These are phyloP conservation scores for Pseudohalonectria lignicola DNA, from an alignment of 2,329 filamentous ascomycete genomes.

Conservation along the genomic window DNA sequence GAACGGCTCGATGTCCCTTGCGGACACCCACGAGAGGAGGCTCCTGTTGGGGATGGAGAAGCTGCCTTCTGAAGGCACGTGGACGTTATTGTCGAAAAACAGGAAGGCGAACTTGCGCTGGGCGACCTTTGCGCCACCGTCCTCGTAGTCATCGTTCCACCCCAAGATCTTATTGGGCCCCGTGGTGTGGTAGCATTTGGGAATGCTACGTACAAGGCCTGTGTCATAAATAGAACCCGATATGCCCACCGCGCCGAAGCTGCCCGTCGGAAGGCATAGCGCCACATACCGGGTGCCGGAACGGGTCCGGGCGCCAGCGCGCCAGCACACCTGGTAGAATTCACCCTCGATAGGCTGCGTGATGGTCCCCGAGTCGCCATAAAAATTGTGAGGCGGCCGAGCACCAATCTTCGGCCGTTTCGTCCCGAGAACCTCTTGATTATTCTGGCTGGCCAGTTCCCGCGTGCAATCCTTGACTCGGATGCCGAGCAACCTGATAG, in stretches of 20 bases:
- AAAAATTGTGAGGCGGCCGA: background rate
- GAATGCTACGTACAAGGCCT: background rate
- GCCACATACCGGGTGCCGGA: background rate
- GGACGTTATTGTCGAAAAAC: background rate
- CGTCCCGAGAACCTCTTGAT: too few species aligned
- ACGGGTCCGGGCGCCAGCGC: background rate
- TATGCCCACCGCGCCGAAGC: background rate
- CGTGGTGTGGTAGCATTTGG: background rate
- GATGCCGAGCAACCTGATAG: background rate
- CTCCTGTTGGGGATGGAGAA: background rate
- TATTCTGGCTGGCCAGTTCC: background rate
- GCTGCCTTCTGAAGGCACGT: background rate
- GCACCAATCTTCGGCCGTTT: background rate
- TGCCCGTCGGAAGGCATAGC: background rate
- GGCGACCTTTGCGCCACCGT: background rate
- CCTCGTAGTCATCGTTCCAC: background rate
- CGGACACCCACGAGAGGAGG: background rate
- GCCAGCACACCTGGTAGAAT: background rate
- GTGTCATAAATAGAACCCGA: background rate
- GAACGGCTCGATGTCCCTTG: background rate
- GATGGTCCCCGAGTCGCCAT: background rate
- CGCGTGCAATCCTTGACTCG: background rate
- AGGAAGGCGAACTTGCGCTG: background rate
- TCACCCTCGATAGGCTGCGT: background rate
- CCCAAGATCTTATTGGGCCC: background rate